Conservation (phyloP, 2,329 filamentous ascomycete genomes). For the Penicillium sclerotigenum region DNA sequence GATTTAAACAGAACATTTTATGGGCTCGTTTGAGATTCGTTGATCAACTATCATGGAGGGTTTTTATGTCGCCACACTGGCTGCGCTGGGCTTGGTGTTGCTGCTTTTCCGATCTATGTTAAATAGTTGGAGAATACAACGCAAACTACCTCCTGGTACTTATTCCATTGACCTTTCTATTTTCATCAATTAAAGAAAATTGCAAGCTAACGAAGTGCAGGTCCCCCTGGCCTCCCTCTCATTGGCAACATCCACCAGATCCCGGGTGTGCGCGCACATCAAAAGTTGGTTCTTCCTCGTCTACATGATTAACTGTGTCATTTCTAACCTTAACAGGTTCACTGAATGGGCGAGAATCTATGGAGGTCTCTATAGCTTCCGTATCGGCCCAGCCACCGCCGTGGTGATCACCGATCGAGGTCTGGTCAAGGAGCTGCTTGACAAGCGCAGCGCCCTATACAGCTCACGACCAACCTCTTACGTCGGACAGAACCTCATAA, state of each 20-base stretch:
- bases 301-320: not conserved
- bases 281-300: not conserved
- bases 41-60: not conserved
- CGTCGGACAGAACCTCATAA: not conserved
- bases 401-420: not conserved
- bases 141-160: not conserved
- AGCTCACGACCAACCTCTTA: not conserved
- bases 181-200: not conserved
- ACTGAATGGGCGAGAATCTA: not conserved
- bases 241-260: not conserved
- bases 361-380: not conserved
- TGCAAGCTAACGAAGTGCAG: not conserved
- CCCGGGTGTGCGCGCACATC: not conserved
- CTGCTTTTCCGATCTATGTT: not conserved
- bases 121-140: not conserved
- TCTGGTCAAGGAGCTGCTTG: not conserved
- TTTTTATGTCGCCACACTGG: not conserved
- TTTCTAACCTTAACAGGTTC: not conserved
- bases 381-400: not conserved
- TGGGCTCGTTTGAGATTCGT: not conserved
- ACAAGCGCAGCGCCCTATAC: not conserved
- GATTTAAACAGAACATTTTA: no score
- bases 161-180: not conserved
- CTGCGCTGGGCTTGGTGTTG: not conserved
- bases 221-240: not conserved